Percentiles rank a stretch among this genome's conserved stretches.
phyloP scores from a whole-genome alignment of 2,329 filamentous ascomycete genomes.

The Venturia asperata region DNA sequence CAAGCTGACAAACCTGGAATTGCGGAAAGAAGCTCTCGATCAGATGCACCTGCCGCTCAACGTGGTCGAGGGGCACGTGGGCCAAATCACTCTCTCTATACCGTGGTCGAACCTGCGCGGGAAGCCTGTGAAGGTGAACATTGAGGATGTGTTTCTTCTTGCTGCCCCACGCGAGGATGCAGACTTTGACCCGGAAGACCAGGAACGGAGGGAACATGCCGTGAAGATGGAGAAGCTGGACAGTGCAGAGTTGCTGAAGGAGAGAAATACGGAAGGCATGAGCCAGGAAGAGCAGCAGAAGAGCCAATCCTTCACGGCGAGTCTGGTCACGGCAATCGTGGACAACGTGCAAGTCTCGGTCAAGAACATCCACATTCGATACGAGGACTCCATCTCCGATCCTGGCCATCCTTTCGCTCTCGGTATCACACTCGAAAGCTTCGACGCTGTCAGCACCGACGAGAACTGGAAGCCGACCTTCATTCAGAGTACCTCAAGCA shows the following conservation, averaged over 20 bases:
- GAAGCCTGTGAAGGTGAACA: conserved; percentile 87
- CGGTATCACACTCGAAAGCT: conserved; percentile 86
- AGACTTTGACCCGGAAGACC: conserved; percentile 87
- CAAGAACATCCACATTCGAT: conserved; percentile 97
- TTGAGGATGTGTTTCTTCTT: conserved; percentile 93
- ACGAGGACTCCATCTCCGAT: conserved; percentile 93
- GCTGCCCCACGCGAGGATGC: conserved; percentile 94
- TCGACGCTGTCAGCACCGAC: conserved; percentile 95
- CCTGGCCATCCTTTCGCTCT: conserved; percentile 92
- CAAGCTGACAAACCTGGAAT: conserved; percentile 84
- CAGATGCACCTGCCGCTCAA: conserved; percentile 96
- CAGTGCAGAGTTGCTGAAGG: conserved; percentile 88
- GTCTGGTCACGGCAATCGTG: conserved; percentile 89
- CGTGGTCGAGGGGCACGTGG: conserved; percentile 89
- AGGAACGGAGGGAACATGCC: conserved; percentile 76
- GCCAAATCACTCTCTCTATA: conserved; percentile 83
- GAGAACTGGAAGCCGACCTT: conserved; percentile 93
- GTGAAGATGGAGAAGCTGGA: conserved; percentile 99
- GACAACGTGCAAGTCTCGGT: conserved; percentile 97
- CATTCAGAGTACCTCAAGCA: conserved; percentile 75
- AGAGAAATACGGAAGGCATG: conserved; percentile 85
- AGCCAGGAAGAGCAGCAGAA: conserved; percentile 94
- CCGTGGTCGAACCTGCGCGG: conserved; percentile 96
- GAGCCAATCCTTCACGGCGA: conserved; percentile 95
- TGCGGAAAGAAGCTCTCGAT: conserved; percentile 90